A percentile compares a stretch with the other conserved stretches of the same genome.
phyloP scores from a whole-genome alignment of 805 yeast genomes.

The Ogataea parapolymorpha region DNA sequence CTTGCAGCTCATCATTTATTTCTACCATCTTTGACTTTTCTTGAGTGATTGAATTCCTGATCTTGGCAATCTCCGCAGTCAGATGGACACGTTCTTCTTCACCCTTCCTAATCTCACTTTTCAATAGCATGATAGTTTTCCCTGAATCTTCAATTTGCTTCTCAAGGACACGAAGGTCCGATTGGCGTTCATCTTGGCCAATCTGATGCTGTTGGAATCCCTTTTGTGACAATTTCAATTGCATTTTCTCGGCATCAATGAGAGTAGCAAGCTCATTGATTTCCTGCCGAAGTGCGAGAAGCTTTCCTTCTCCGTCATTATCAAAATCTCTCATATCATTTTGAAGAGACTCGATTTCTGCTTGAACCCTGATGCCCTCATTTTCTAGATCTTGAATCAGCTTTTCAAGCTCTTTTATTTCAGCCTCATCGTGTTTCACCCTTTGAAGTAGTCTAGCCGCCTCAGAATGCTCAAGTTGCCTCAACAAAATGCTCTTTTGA shows the following conservation, averaged over 20 bases:
- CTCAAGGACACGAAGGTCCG: slow-evolving; percentile 49
- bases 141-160: slow-evolving; percentile 40
- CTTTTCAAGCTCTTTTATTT: slow-evolving; percentile 41
- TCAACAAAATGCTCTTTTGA: slow-evolving; percentile 53
- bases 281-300: slow-evolving; percentile 60
- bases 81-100: slow-evolving; percentile 30
- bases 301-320: slow-evolving; percentile 73
- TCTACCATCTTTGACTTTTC: slow-evolving; percentile 63
- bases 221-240: slow-evolving; percentile 46
- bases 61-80: slow-evolving; percentile 24
- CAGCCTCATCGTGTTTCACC: slow-evolving; percentile 42
- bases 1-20: slow-evolving; percentile 72
- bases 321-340: slow-evolving; percentile 80
- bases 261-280: slow-evolving; percentile 39
- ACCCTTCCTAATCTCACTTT: slow-evolving; percentile 23
- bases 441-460: slow-evolving; percentile 54
- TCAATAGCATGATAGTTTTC: slow-evolving; percentile 34
- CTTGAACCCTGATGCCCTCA: slow-evolving; percentile 31
- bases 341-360: slow-evolving; percentile 54
- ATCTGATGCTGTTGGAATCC: slow-evolving; percentile 61
- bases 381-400: slow-evolving; percentile 37
- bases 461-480: slow-evolving; percentile 53
- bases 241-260: slow-evolving; percentile 35
- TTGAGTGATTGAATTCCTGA: slow-evolving; percentile 40
- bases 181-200: slow-evolving; percentile 63